Conservation (phyloP, 1,139 yeast genomes). For the Meyerozyma carpophila region DNA sequence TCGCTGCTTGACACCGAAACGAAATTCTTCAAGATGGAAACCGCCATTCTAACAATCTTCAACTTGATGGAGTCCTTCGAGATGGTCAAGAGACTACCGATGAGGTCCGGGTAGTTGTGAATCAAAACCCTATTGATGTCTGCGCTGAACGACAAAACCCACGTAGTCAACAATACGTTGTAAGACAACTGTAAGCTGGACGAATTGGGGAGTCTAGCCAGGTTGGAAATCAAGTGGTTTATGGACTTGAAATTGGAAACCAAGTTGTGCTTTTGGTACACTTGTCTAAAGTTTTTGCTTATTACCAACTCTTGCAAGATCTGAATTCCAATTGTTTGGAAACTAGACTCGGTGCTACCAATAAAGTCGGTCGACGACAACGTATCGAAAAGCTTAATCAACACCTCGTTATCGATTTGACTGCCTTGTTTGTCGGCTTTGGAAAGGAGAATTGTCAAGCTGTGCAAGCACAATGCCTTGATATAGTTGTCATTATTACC, state of each 20-base stretch:
- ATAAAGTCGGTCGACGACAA: slow-evolving; percentile 37
- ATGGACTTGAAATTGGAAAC: slow-evolving; percentile 52
- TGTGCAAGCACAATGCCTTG: slow-evolving; percentile 41
- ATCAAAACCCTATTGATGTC: slow-evolving; percentile 50
- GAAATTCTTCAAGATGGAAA: slow-evolving; percentile 66
- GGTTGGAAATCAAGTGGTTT: slow-evolving; percentile 25
- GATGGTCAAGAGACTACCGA: slow-evolving; percentile 42
- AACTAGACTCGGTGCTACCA: slow-evolving; percentile 43
- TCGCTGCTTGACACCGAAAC: slow-evolving; percentile 28
- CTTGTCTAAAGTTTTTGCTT: slow-evolving; percentile 50
- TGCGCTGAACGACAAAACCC: slow-evolving; percentile 78
- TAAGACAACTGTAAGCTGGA: slow-evolving; percentile 81
- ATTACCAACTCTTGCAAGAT: slow-evolving; percentile 58
- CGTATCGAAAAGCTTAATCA: slow-evolving; percentile 39
- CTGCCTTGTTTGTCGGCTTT: slow-evolving; percentile 14
- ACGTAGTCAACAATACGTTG: slow-evolving; percentile 66
- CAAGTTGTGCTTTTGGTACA: slow-evolving; percentile 51
- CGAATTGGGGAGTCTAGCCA: slow-evolving; percentile 40
- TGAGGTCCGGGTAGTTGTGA: slow-evolving; percentile 56
- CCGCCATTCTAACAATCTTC: slow-evolving; percentile 77
- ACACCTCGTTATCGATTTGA: slow-evolving; percentile 24
- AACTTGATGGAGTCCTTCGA: slow-evolving; percentile 83
- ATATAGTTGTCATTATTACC: slow-evolving; percentile 41
- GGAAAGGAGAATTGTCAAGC: slow-evolving; percentile 36
- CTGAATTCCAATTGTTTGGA: slow-evolving; percentile 65